These are phyloP conservation scores for Curvularia hawaiiensis DNA, from an alignment of 2,329 filamentous ascomycete genomes.

Conservation along the genomic window DNA sequence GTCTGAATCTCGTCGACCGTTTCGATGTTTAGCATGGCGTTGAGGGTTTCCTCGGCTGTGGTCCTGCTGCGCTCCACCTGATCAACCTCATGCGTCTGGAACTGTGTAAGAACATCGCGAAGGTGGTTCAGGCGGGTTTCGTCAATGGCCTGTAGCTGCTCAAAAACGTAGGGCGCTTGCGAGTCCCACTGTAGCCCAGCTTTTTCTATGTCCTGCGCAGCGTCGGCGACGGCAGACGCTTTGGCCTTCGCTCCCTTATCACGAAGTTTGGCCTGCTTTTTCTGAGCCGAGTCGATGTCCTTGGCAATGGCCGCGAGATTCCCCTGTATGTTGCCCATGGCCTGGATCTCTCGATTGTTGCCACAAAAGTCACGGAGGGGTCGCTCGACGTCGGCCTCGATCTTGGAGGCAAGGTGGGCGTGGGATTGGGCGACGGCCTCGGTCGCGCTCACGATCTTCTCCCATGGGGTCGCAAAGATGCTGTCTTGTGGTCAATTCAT, in stretches of 20 bases:
- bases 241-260: slow-evolving; percentile 79
- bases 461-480: slow-evolving; percentile 89
- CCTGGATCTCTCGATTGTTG: slow-evolving; percentile 75
- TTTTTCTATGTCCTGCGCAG: slow-evolving; percentile 73
- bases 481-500: slow-evolving; percentile 56
- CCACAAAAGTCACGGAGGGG: slow-evolving; percentile 77
- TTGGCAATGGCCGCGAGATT: slow-evolving; percentile 82
- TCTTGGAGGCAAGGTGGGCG: slow-evolving; percentile 75
- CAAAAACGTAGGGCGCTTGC: slow-evolving; percentile 92
- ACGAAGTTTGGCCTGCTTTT: slow-evolving; percentile 81
- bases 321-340: slow-evolving; percentile 78
- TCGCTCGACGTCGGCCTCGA: slow-evolving; percentile 86
- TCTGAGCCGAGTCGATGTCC: slow-evolving; percentile 82
- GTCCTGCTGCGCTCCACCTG: slow-evolving; percentile 76
- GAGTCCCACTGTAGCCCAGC: slow-evolving; percentile 90
- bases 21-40: slow-evolving; percentile 82
- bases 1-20: slow-evolving; percentile 85
- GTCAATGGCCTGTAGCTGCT: slow-evolving; percentile 87
- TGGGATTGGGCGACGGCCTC: slow-evolving; percentile 85
- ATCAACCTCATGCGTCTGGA: slow-evolving; percentile 91
- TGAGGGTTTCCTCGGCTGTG: slow-evolving; percentile 79
- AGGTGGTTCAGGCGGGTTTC: slow-evolving; percentile 89
- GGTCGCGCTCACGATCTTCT: slow-evolving; percentile 79
- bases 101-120: slow-evolving; percentile 87
- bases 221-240: slow-evolving; percentile 76